These are phyloP conservation scores for Talaromyces pinophilus DNA, from an alignment of 2,329 filamentous ascomycete genomes.

Conservation along the genomic window DNA sequence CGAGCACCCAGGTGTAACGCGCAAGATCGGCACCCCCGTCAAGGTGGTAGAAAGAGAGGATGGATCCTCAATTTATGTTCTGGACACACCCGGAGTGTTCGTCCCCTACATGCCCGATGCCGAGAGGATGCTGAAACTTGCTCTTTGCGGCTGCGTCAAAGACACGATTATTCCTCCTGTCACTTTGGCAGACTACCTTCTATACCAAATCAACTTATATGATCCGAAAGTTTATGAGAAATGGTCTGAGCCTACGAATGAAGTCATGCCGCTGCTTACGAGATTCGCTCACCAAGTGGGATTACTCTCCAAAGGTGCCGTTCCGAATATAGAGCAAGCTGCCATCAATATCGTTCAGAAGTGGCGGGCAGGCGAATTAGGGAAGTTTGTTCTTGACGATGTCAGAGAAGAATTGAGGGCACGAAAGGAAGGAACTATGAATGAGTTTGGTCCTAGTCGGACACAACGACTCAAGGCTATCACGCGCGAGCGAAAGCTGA, in stretches of 20 bases:
- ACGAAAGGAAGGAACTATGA: slow-evolving; percentile 33
- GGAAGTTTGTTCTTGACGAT: slow-evolving; percentile 76
- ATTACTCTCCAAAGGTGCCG: slow-evolving; percentile 70
- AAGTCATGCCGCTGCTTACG: slow-evolving; percentile 71
- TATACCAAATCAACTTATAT: slow-evolving; percentile 76
- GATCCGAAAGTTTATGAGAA: slow-evolving; percentile 63
- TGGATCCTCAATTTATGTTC: slow-evolving; percentile 70
- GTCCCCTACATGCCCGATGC: slow-evolving; percentile 84
- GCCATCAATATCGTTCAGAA: slow-evolving; percentile 78
- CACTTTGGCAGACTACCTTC: slow-evolving; percentile 83
- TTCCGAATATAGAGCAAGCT: slow-evolving; percentile 68
- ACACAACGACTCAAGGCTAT: slow-evolving; percentile 45
- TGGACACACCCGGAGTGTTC: slow-evolving; percentile 95
- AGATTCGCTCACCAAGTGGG: slow-evolving; percentile 73
- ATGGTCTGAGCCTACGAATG: slow-evolving; percentile 76
- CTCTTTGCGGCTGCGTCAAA: slow-evolving; percentile 86
- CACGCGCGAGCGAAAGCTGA: slow-evolving; percentile 33
- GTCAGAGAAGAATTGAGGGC: slow-evolving; percentile 64
- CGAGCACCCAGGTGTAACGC: slow-evolving; percentile 83
- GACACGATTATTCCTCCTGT: slow-evolving; percentile 78
- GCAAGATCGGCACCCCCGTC: slow-evolving; percentile 79
- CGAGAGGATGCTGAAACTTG: slow-evolving; percentile 92
- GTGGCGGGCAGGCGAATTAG: slow-evolving; percentile 77
- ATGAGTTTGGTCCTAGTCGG: slow-evolving; percentile 42
- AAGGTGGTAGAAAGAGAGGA: slow-evolving; percentile 68